Evolutionary conservation across 805 yeast species (phyloP).

Genomic region (Starmera dryadoides): DNA sequence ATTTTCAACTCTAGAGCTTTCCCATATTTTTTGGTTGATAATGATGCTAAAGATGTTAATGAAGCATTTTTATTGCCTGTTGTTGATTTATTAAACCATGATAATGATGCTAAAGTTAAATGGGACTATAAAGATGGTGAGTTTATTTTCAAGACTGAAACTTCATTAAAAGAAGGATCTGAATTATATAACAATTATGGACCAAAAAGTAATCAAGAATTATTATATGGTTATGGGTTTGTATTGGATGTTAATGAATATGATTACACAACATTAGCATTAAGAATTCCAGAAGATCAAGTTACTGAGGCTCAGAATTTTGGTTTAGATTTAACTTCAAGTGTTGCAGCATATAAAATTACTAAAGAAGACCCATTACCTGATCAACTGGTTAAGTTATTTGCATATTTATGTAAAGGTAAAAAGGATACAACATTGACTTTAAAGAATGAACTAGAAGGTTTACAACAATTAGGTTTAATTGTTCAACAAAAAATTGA

Average conservation of each 20-base stretch:
- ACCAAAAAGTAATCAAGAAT: slow-evolving; percentile 78
- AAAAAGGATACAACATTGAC: slow-evolving; percentile 40
- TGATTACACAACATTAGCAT: slow-evolving; percentile 52
- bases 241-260: slow-evolving; percentile 47
- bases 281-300: slow-evolving; percentile 37
- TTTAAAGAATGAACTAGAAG: slow-evolving; percentile 53
- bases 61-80: slow-evolving; percentile 72
- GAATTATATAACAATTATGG: slow-evolving; percentile 83
- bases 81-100: slow-evolving; percentile 74
- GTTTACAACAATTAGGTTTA: slow-evolving; percentile 43
- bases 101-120: slow-evolving; percentile 47
- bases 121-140: slow-evolving; percentile 40
- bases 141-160: slow-evolving; percentile 37
- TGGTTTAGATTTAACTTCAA: slow-evolving; percentile 34
- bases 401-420: slow-evolving; percentile 45
- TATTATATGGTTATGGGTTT: slow-evolving; percentile 80
- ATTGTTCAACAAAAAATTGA: slow-evolving; percentile 46
- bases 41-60: slow-evolving; percentile 28
- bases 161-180: slow-evolving; percentile 23
- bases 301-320: slow-evolving; percentile 23
- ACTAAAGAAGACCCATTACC: slow-evolving; percentile 30
- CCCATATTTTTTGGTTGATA: slow-evolving; percentile 54
- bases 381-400: slow-evolving; percentile 40
- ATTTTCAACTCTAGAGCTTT: slow-evolving; percentile 76
- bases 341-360: slow-evolving; percentile 32